Evolutionary conservation across 345 rosid genomes (phyloP).

Genomic region (Nasturtium officinale): DNA sequence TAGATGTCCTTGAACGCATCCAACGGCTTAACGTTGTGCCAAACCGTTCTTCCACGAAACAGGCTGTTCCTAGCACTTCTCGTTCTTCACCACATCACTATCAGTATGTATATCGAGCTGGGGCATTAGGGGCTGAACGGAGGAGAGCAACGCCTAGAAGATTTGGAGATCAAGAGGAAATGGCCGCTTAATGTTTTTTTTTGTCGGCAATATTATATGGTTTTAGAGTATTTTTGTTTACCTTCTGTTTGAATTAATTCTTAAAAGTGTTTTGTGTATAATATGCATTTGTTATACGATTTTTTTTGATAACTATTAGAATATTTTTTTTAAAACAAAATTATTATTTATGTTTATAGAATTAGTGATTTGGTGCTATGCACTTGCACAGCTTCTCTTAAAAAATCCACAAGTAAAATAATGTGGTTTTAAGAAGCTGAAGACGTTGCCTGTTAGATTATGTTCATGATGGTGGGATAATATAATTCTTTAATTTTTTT

Average conservation of each 20-base stretch:
- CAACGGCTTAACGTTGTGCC: slow-evolving; percentile 22
- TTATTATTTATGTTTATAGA: no score
- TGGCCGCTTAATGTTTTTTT: neutral
- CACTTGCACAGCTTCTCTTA: no score
- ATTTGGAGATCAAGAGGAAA: neutral
- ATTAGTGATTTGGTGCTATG: no score
- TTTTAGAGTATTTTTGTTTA: neutral
- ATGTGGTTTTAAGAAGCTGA: neutral
- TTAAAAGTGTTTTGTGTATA: neutral
- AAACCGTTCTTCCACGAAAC: slow-evolving; percentile 1
- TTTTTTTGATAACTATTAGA: no score
- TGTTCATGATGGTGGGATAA: no score
- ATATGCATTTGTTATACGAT: neutral
- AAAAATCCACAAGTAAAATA: no score
- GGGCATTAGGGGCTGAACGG: neutral
- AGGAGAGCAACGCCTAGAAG: neutral
- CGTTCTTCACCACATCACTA: slow-evolving; percentile 18
- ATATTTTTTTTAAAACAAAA: no score
- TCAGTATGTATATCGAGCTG: slow-evolving; percentile 31
- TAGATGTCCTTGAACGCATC: slow-evolving; percentile 39
- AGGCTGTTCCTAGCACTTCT: neutral
- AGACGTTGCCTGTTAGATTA: neutral
- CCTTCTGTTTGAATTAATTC: neutral
- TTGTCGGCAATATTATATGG: neutral
- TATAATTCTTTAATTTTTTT: no score